Conservation (phyloP, 1,284 basidiomycete genomes). For the Phylloporus sp. region DNA sequence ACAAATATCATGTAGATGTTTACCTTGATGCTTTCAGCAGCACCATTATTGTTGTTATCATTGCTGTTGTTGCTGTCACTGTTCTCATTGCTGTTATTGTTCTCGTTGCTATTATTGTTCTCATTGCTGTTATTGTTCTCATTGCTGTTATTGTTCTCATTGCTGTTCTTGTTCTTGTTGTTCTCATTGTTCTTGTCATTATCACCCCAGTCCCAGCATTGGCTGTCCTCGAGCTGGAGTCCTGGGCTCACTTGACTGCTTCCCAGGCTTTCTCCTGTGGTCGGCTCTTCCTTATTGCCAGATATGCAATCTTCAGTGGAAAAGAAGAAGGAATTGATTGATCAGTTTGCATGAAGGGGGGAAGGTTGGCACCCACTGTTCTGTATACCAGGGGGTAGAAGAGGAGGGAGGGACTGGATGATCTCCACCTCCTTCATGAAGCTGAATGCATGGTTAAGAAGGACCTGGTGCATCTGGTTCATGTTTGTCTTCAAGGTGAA, state of each 20-base stretch:
- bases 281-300: not conserved
- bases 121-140: too few relatives aligned
- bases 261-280: not conserved
- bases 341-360: too few relatives aligned
- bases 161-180: too few relatives aligned
- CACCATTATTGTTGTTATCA: too few relatives aligned
- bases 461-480: not conserved
- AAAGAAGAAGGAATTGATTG: too few relatives aligned
- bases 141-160: too few relatives aligned
- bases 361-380: too few relatives aligned
- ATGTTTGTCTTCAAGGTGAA: slow-evolving; percentile 9
- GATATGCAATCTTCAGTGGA: too few relatives aligned
- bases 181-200: too few relatives aligned
- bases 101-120: too few relatives aligned
- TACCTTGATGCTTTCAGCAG: not conserved
- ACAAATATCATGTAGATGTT: slow-evolving; percentile 9
- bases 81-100: too few relatives aligned
- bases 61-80: too few relatives aligned
- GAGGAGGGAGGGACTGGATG: not conserved
- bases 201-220: not conserved
- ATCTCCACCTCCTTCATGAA: slow-evolving; percentile 2
- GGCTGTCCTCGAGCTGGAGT: not conserved
- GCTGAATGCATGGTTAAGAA: not conserved
- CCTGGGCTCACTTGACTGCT: not conserved
- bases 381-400: not conserved